These are phyloP conservation scores for Cyclotella kingstonii DNA, from an alignment of 108 stramenopile genomes.

Conservation along the genomic window DNA sequence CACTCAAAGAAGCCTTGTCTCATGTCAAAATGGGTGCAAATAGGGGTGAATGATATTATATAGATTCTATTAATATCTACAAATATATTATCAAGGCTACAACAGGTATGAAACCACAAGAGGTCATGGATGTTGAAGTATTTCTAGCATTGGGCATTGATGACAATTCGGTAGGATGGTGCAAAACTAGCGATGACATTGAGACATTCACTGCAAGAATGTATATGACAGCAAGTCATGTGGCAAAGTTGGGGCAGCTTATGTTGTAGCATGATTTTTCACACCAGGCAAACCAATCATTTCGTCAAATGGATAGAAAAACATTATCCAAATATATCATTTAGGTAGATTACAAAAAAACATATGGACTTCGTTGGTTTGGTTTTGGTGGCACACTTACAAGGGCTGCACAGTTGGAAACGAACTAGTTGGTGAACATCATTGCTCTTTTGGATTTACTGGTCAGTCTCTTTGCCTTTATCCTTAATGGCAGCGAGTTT, in stretches of 20 bases:
- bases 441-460: slow-evolving; percentile 7
- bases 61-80: background rate
- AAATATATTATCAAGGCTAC: slow-evolving; percentile 8
- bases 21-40: background rate
- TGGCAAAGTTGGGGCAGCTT: slow-evolving; percentile 26
- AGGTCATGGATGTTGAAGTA: slow-evolving; percentile 1
- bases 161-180: slow-evolving; percentile 4
- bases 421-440: background rate
- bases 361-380: background rate
- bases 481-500: slow-evolving; percentile 5
- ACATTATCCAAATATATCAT: background rate
- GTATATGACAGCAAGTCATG: slow-evolving; percentile 7
- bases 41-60: slow-evolving; percentile 8
- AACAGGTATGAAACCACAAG: slow-evolving; percentile 12
- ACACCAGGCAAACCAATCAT: slow-evolving; percentile 1
- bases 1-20: background rate
- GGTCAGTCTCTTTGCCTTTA: slow-evolving; percentile 9
- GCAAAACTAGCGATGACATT: slow-evolving; percentile 8
- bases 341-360: background rate
- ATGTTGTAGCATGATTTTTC: slow-evolving; percentile 5
- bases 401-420: slow-evolving; percentile 3
- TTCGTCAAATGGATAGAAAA: background rate
- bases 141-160: slow-evolving; percentile 14
- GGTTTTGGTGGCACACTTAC: slow-evolving; percentile 8
- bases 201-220: slow-evolving; percentile 1